These are phyloP conservation scores for Kodamaea ohmeri DNA, from an alignment of 1,139 yeast species.

Conservation along the genomic window DNA sequence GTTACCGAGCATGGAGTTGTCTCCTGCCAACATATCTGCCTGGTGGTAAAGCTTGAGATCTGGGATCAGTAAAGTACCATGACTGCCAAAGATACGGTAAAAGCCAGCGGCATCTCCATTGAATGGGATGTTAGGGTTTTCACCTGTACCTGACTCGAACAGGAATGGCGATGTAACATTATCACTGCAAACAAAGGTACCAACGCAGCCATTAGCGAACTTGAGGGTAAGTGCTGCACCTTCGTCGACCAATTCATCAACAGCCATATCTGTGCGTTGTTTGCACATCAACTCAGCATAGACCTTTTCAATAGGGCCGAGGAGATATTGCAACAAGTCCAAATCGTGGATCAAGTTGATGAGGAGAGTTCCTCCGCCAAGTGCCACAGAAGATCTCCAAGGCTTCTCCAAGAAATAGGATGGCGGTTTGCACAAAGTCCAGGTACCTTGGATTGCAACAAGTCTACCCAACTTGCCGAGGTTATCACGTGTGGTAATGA, in stretches of 20 bases:
- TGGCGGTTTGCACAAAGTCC: constrained; percentile 40
- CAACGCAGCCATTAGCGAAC: constrained; percentile 39
- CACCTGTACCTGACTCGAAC: constrained; percentile 44
- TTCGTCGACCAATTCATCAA: constrained; percentile 34
- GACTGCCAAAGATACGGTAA: constrained; percentile 40
- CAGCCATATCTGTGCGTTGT: constrained; percentile 25
- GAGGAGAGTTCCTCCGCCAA: constrained; percentile 41
- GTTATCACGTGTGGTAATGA: constrained; percentile 33
- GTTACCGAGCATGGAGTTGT: constrained; percentile 16
- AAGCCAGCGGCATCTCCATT: constrained; percentile 34
- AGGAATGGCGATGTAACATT: constrained; percentile 42
- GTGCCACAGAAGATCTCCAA: constrained; percentile 35
- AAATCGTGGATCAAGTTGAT: constrained; percentile 44
- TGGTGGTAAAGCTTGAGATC: constrained; percentile 40
- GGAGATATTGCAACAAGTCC: constrained; percentile 39
- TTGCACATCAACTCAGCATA: constrained; percentile 38
- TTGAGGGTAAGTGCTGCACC: constrained; percentile 42
- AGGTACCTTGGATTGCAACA: constrained; percentile 41
- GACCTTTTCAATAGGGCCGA: constrained; percentile 39
- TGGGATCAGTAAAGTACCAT: constrained; percentile 42
- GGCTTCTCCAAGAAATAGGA: constrained; percentile 37
- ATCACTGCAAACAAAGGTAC: constrained; percentile 43
- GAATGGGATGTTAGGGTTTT: constrained; percentile 41
- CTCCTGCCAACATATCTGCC: constrained; percentile 3
- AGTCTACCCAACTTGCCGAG: constrained; percentile 30